Evolutionary conservation across 495 filamentous ascomycete genomes (phyloP), one percentile per base, ranked within the genome.

Genomic region (Podospora pseudopauciseta): DNA sequence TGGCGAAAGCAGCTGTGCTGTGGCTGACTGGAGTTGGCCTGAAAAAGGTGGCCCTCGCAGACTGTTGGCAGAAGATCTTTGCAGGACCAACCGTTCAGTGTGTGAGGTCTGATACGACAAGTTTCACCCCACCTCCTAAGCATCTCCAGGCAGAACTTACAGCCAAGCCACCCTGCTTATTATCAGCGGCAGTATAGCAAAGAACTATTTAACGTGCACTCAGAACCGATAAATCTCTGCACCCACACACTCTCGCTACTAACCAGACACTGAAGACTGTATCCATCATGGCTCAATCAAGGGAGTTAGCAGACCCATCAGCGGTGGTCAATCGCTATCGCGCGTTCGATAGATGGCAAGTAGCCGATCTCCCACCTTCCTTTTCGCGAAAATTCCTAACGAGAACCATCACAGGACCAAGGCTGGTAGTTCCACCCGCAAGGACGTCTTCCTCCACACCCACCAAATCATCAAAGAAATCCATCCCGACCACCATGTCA

Each of bases 401-500:
- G 39, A 49, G 15, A 49, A 59, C 56, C 19, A 59, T 18, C 56
- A 23, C 56, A 23, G 56, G 56, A 27, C 13, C n/a, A 27, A 20
- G 26, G 26, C 56, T 13, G 19, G 9, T 18, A 59, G 26, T 5
- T 27, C 56, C n/a, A 27, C 19, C 16, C 56, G 56, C 56, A 20
- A 27, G 0, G 56, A 59, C 56, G 18, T 59, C 16, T 20, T 27
- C 15, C 18, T 59, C 5, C 26, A 23, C 56, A 59, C 56, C 1
- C 56, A 59, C 3, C 19, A 59, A 20, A 6, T 23, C 2, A 19
- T 79, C 67, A 74, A 70, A 13, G 44, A 71, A 5, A 32, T 60
- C 19, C 70, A 79, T 63, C 74, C 73, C 1, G 62, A 66, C 13
- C 56, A 70, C 65, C 72, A 76, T 57, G 70, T 78, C 58, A 77